Percentiles rank a stretch among this genome's conserved stretches.
Conservation (phyloP, 2,329 filamentous ascomycete genomes). For the Pezicula radicicola region DNA sequence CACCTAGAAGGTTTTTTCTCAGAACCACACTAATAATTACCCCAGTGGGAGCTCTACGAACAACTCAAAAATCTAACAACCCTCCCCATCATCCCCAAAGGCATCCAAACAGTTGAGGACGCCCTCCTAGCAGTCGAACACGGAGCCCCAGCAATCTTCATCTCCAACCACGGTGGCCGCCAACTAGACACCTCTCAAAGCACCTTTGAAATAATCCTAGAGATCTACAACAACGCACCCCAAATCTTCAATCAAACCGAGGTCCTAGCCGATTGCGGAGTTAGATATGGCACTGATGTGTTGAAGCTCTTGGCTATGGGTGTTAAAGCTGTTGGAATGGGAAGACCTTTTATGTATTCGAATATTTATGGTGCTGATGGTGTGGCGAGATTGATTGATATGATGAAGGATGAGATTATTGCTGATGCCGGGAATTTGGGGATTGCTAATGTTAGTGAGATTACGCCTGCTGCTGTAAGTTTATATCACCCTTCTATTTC, state of each 20-base stretch:
- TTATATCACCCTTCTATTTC: too few species aligned
- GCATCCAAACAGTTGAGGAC: slow-evolving; percentile 30
- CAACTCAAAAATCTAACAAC: slow-evolving; percentile 29
- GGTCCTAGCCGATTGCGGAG: slow-evolving; percentile 58
- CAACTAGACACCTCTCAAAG: slow-evolving; percentile 49
- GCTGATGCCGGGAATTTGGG: neutral
- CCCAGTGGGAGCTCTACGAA: slow-evolving; percentile 32
- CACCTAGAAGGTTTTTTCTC: neutral
- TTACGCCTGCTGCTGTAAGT: neutral
- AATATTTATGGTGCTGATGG: slow-evolving; percentile 1
- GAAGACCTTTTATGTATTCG: slow-evolving; percentile 30
- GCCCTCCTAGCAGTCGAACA: slow-evolving; percentile 32
- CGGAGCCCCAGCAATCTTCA: slow-evolving; percentile 36
- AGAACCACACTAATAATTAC: neutral
- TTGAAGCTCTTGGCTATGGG: slow-evolving; percentile 58
- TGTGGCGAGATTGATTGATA: neutral
- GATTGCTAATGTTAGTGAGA: neutral
- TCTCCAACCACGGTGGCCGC: slow-evolving; percentile 42
- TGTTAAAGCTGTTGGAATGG: slow-evolving; percentile 58
- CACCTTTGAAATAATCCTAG: slow-evolving; percentile 55
- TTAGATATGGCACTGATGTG: slow-evolving; percentile 53
- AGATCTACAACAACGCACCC: slow-evolving; percentile 39
- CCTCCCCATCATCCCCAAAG: slow-evolving; percentile 35
- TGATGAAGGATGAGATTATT: slow-evolving; percentile 2
- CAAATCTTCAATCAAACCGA: slow-evolving; percentile 23